These are phyloP conservation scores for Lotus japonicus DNA, from an alignment of 306 rosid genomes.

Conservation along the genomic window DNA sequence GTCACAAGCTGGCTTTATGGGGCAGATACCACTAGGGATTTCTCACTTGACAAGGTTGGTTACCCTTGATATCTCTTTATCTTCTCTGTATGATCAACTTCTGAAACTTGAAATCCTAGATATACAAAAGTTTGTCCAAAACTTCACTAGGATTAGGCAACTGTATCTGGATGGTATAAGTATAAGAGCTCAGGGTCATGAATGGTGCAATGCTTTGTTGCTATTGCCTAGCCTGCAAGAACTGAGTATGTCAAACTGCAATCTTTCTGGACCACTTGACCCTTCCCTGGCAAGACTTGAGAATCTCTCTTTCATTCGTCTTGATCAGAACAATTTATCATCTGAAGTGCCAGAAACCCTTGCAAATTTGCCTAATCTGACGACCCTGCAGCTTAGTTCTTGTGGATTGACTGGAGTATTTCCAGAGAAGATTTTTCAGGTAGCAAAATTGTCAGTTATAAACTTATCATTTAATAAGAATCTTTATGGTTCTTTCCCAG, in stretches of 20 bases:
- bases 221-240: conserved; percentile 8
- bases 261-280: conserved; percentile 31
- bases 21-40: conserved; percentile 31
- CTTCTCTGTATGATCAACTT: background rate
- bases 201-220: conserved; percentile 41
- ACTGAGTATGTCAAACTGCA: conserved; percentile 31
- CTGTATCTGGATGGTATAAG: conserved; percentile 40
- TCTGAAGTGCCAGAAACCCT: conserved; percentile 22
- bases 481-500: conserved; percentile 25
- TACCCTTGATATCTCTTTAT: conserved; percentile 30
- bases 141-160: conserved; percentile 22
- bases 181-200: conserved; percentile 27
- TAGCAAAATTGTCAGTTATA: background rate
- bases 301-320: conserved; percentile 16
- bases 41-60: conserved; percentile 28
- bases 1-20: conserved; percentile 30
- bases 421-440: conserved; percentile 24
- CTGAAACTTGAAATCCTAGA: conserved; percentile 1
- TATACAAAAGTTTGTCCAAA: conserved; percentile 11
- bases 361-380: conserved; percentile 13
- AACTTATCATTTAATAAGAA: background rate
- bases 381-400: background rate
- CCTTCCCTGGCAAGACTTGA: background rate
- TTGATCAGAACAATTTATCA: conserved; percentile 23
- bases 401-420: conserved; percentile 18